Evolutionary conservation across 179 eudicot genomes (phyloP).

Genomic region (Drosera spatulata): DNA sequence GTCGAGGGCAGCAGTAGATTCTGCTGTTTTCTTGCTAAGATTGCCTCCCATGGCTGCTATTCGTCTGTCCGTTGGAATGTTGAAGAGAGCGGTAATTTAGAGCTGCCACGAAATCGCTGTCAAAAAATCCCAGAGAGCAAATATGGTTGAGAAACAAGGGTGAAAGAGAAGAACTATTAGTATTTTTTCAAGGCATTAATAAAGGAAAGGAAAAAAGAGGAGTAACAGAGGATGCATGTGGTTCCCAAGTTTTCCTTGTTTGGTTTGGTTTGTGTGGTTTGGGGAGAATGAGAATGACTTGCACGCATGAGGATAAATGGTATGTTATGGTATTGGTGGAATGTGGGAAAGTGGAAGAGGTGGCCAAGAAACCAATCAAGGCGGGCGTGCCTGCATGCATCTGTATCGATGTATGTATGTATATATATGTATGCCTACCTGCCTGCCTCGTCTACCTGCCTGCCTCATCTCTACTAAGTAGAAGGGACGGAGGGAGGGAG

Average conservation of each 20-base stretch:
- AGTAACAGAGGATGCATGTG: constrained; percentile 7
- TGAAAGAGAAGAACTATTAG: too few species aligned
- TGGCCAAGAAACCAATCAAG: too few species aligned
- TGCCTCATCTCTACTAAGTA: too few species aligned
- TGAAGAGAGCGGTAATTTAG: constrained; percentile 6
- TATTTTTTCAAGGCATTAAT: too few species aligned
- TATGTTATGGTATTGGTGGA: too few species aligned
- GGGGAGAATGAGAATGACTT: constrained; percentile 38
- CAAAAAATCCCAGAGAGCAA: constrained; percentile 33
- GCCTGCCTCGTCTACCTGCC: too few species aligned
- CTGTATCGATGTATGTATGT: too few species aligned
- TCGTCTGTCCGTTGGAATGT: constrained; percentile 8
- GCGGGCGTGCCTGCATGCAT: too few species aligned
- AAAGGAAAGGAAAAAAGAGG: constrained; percentile 31
- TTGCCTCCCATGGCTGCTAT: constrained; percentile 60
- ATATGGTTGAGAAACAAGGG: too few species aligned
- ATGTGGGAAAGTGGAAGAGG: too few species aligned
- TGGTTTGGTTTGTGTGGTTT: neutral
- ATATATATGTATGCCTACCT: too few species aligned
- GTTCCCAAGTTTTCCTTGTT: neutral
- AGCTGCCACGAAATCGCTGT: neutral
- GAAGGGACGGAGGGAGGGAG: too few species aligned
- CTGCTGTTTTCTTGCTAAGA: constrained; percentile 59
- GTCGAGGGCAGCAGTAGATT: constrained; percentile 22
- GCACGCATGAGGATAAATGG: constrained; percentile 55